A percentile compares a stretch with the other conserved stretches of the same genome.
phyloP scores from a whole-genome alignment of 768 basidiomycete genomes.

The Mycena haematopus region DNA sequence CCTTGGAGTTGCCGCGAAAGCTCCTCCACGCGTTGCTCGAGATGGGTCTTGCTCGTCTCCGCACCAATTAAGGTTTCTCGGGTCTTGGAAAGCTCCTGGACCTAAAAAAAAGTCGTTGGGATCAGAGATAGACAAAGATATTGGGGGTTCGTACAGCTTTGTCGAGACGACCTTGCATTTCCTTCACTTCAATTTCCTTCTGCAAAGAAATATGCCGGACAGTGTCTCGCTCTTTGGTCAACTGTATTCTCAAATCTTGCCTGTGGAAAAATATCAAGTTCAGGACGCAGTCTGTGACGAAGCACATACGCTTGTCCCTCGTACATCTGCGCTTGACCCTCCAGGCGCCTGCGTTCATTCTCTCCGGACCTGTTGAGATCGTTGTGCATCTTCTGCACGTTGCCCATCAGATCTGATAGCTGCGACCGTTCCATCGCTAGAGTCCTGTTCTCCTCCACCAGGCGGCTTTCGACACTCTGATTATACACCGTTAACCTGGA shows the following conservation, averaged over 20 bases:
- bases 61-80: conserved; percentile 75
- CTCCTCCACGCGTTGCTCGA: conserved; percentile 74
- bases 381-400: conserved; percentile 89
- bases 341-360: conserved; percentile 82
- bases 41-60: conserved; percentile 79
- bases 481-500: conserved; percentile 22
- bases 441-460: conserved; percentile 85
- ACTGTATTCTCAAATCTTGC: conserved; percentile 73
- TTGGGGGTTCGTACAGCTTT: conserved; percentile 57
- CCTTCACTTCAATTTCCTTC: conserved; percentile 81
- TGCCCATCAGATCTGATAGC: conserved; percentile 85
- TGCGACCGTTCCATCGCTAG: conserved; percentile 84
- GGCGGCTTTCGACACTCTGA: conserved; percentile 78
- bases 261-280: conserved; percentile 42
- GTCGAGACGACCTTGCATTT: conserved; percentile 75
- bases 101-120: conserved; percentile 42
- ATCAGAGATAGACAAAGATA: neutral
- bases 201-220: conserved; percentile 77
- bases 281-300: neutral
- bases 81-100: conserved; percentile 66
- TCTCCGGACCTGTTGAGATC: conserved; percentile 85
- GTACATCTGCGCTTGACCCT: conserved; percentile 78
- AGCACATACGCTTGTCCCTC: conserved; percentile 76
- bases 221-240: conserved; percentile 77
- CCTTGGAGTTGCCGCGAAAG: conserved; percentile 70